Evolutionary conservation across 148 eudicot species (phyloP).

Genomic region (Nepenthes gracilis): DNA sequence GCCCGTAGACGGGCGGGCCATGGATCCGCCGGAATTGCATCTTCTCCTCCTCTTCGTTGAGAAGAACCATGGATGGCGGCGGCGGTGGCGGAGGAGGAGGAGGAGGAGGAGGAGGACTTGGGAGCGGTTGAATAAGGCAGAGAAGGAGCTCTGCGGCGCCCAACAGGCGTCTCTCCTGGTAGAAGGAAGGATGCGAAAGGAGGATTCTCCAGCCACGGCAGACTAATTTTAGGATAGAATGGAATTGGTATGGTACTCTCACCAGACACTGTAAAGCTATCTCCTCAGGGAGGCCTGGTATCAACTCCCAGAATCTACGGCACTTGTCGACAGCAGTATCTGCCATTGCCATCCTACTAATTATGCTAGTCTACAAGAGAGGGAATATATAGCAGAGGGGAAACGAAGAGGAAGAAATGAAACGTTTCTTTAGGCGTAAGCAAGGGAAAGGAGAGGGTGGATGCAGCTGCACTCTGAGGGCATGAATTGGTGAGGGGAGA

Average conservation of each 20-base stretch:
- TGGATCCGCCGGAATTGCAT: neutral
- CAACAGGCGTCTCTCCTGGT: slow-evolving; percentile 5
- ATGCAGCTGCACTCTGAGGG: too few species aligned
- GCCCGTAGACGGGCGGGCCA: slow-evolving; percentile 9
- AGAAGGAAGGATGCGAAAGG: slow-evolving; percentile 16
- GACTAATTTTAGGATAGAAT: slow-evolving; percentile 13
- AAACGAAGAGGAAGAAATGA: neutral
- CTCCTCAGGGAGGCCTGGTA: slow-evolving; percentile 25
- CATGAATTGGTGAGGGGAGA: too few species aligned
- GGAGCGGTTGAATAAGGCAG: slow-evolving; percentile 15
- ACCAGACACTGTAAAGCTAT: slow-evolving; percentile 20
- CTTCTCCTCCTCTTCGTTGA: neutral
- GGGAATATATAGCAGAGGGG: too few species aligned
- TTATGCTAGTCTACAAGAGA: too few species aligned
- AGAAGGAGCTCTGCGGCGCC: slow-evolving; percentile 13
- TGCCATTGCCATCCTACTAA: neutral
- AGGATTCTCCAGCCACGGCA: slow-evolving; percentile 18
- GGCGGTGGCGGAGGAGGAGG: neutral
- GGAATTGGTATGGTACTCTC: slow-evolving; percentile 16
- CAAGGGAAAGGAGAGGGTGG: neutral
- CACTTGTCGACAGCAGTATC: neutral
- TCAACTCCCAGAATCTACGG: neutral
- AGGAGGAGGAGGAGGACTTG: slow-evolving; percentile 1
- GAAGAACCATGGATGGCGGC: neutral
- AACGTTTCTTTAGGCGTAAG: neutral